Evolutionary conservation across 2,329 filamentous ascomycete genomes (phyloP), one percentile per base, ranked within the genome.

Genomic region (Annulohypoxylon truncatum): DNA sequence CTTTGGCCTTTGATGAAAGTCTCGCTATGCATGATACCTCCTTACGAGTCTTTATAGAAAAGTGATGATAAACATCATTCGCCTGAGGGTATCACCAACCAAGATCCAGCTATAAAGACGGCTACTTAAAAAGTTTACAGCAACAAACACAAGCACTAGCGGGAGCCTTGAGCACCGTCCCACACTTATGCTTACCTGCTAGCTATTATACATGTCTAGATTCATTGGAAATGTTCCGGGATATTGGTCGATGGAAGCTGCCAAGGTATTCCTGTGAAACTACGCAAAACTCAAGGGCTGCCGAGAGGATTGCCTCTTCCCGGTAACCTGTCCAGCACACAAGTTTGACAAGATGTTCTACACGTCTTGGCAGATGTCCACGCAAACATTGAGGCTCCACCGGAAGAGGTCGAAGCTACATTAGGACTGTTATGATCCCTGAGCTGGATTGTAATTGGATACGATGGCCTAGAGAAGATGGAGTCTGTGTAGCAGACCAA

Each of bases 361-460:
- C 47, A 52, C 24, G 20, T 31, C 35, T 12, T 8, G 18, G 18
- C 12, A 8, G 13, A 26, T 15, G 33, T 28, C 3, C n/a, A 18
- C 18, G 48, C 57, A 60, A 60, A 60, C 57, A 53, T 53, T n/a
- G 31, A 15, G 8, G 29, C 18, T 42, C 18, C 42, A 10, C 24
- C 58, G 42, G 51, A 61, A 54, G 50, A 61, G 40, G 50, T 51
- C n/a, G 58, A 40, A 40, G 28, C 7, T 42, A 46, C 50, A 31
- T 42, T 28, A 15, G 29, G 2, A 15, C 31, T 20, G 46, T 40
- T 12, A 22, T 15, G 7, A 38, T 48, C 44, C 24, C n/a, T 53
- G 46, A 3, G 33, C 18, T 22, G 26, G 22, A 20, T 47, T 40
- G 12, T 38, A 9, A 38, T 47, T 38, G 46, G 46, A 13, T 10